A percentile compares a stretch with the other conserved stretches of the same genome.
phyloP scores from a whole-genome alignment of 164 flowering plant genomes.

The Litsea cubeba region DNA sequence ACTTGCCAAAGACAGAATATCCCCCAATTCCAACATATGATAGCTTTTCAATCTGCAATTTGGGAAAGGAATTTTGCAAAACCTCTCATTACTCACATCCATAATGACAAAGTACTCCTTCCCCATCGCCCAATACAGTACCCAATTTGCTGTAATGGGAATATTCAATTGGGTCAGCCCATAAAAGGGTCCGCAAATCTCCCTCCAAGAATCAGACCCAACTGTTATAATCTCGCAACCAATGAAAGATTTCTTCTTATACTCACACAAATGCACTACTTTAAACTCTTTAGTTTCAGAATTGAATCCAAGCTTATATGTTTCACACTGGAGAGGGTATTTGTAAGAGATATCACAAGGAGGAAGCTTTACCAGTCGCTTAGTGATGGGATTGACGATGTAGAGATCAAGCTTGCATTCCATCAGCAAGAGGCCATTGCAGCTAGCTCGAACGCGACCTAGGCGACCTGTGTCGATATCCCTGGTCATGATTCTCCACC shows the following conservation, averaged over 20 bases:
- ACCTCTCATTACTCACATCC: constrained; percentile 7
- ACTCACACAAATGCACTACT: constrained; percentile 5
- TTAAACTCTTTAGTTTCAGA: not conserved
- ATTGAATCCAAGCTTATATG: not conserved
- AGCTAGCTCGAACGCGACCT: not conserved
- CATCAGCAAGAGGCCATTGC: not conserved
- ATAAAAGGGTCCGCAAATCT: not conserved
- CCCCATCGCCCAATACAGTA: not conserved
- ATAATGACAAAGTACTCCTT: not conserved
- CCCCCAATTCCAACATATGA: not conserved
- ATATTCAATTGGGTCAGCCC: not conserved
- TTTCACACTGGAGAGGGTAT: not conserved
- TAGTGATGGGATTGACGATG: not conserved
- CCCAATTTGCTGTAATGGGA: not conserved
- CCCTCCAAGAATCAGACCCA: constrained; percentile 4
- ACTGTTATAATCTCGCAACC: not conserved
- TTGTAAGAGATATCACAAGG: not conserved
- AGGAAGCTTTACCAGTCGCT: not conserved
- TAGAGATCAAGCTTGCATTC: not conserved
- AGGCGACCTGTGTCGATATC: not conserved
- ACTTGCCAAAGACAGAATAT: not conserved
- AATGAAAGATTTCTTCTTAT: not conserved
- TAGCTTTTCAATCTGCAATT: not conserved
- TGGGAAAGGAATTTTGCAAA: not conserved
- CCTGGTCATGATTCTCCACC: not conserved